phyloP scores from a whole-genome alignment of 306 rosid species.

The Spatholobus suberectus region DNA sequence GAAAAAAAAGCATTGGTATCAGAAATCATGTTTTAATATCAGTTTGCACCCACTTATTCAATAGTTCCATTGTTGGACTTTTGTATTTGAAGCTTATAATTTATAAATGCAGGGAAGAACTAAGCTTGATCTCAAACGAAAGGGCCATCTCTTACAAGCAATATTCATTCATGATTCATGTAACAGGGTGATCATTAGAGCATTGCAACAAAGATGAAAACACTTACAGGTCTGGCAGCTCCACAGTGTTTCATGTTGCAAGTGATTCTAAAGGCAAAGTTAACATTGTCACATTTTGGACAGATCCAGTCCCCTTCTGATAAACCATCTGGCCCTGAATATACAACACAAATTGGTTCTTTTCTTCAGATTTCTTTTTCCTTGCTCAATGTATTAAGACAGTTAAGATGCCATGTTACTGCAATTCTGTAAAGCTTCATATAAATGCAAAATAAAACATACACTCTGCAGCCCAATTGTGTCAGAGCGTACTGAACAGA shows the following conservation, averaged over 20 bases:
- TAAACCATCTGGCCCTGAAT: constrained; percentile 10
- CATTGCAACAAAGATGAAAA: constrained; percentile 16
- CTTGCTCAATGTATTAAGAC: not conserved
- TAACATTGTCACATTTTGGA: constrained; percentile 44
- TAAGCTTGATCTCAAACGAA: not conserved
- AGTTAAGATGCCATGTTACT: not conserved
- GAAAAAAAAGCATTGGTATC: too few relatives aligned
- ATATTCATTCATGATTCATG: not conserved
- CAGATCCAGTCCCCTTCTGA: constrained; percentile 13
- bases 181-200: not conserved
- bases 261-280: constrained; percentile 62
- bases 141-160: not conserved
- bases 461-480: not conserved
- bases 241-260: constrained; percentile 69
- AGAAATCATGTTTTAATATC: too few relatives aligned
- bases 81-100: not conserved
- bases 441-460: not conserved
- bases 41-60: too few relatives aligned
- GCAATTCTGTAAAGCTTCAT: not conserved
- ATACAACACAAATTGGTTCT: not conserved
- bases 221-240: constrained; percentile 58
- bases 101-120: not conserved
- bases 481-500: not conserved
- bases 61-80: not conserved
- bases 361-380: not conserved